Conservation (phyloP, 306 rosid genomes). For the Cicer chorassanicum region DNA sequence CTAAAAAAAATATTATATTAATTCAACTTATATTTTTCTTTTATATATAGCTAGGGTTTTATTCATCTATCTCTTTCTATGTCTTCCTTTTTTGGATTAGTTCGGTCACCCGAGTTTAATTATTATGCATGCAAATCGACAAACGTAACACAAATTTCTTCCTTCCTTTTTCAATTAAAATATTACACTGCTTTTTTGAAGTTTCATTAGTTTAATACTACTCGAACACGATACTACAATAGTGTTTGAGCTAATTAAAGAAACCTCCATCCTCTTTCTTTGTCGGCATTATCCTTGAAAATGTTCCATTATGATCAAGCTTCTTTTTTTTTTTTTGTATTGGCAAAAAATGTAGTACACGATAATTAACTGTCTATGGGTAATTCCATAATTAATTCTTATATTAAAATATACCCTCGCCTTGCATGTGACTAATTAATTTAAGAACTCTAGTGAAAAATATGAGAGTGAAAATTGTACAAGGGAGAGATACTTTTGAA, state of each 20-base stretch:
- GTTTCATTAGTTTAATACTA: slow-evolving; percentile 46
- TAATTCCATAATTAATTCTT: neutral
- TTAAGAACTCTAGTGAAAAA: no score
- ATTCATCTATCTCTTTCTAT: slow-evolving; percentile 53
- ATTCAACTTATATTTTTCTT: slow-evolving; percentile 35
- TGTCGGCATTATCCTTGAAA: slow-evolving; percentile 71
- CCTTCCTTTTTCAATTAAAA: slow-evolving; percentile 44
- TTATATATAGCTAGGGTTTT: slow-evolving; percentile 53
- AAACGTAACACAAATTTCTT: slow-evolving; percentile 57
- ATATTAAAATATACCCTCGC: neutral
- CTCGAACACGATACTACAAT: slow-evolving; percentile 45
- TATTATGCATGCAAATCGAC: slow-evolving; percentile 72
- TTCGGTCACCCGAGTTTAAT: slow-evolving; percentile 54
- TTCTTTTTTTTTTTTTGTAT: neutral
- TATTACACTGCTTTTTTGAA: slow-evolving; percentile 57
- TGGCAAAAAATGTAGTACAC: neutral
- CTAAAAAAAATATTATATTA: slow-evolving; percentile 30
- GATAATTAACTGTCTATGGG: slow-evolving; percentile 30
- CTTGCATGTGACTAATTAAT: neutral
- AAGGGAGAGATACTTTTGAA: no score
- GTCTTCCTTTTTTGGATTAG: slow-evolving; percentile 79
- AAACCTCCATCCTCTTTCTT: slow-evolving; percentile 68
- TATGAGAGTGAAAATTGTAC: no score
- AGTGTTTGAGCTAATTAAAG: slow-evolving; percentile 46
- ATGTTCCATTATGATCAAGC: slow-evolving; percentile 53